Evolutionary conservation across 805 yeast species (phyloP).

Genomic region (Saccharomycopsis javanensis): DNA sequence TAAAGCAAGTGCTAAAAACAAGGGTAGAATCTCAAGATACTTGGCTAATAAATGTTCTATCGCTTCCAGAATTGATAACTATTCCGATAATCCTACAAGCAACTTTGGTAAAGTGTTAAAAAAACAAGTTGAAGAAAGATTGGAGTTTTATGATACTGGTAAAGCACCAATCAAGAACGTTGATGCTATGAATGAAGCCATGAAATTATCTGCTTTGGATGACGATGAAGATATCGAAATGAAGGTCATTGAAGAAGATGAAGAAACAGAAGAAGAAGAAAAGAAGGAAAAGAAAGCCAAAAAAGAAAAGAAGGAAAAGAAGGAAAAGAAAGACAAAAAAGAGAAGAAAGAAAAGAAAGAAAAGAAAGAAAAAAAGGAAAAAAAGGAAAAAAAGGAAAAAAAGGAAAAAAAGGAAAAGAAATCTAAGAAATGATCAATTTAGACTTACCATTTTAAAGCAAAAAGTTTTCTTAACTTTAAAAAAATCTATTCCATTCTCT

Average conservation of each 20-base stretch:
- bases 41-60: slow-evolving; percentile 98
- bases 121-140: slow-evolving; percentile 96
- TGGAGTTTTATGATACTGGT: slow-evolving; percentile 92
- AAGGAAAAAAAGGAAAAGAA: slow-evolving; percentile 31
- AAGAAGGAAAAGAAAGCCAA: slow-evolving; percentile 40
- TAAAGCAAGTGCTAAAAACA: slow-evolving; percentile 89
- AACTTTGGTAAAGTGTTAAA: slow-evolving; percentile 85
- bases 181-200: slow-evolving; percentile 88
- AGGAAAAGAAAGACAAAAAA: slow-evolving; percentile 40
- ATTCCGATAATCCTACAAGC: slow-evolving; percentile 86
- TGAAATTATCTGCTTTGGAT: slow-evolving; percentile 44
- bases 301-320: slow-evolving; percentile 43
- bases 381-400: slow-evolving; percentile 25
- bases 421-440: slow-evolving; percentile 15
- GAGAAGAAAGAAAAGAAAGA: slow-evolving; percentile 42
- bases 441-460: not conserved
- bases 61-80: slow-evolving; percentile 97
- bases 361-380: slow-evolving; percentile 37
- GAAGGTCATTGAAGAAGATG: slow-evolving; percentile 25
- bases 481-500: not conserved
- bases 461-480: not conserved
- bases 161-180: slow-evolving; percentile 93
- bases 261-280: slow-evolving; percentile 32
- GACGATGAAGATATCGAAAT: slow-evolving; percentile 25
- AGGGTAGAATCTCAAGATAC: slow-evolving; percentile 98